Evolutionary conservation across 352 stramenopile species (phyloP).

Genomic region (Globisporangium megalacanthum): DNA sequence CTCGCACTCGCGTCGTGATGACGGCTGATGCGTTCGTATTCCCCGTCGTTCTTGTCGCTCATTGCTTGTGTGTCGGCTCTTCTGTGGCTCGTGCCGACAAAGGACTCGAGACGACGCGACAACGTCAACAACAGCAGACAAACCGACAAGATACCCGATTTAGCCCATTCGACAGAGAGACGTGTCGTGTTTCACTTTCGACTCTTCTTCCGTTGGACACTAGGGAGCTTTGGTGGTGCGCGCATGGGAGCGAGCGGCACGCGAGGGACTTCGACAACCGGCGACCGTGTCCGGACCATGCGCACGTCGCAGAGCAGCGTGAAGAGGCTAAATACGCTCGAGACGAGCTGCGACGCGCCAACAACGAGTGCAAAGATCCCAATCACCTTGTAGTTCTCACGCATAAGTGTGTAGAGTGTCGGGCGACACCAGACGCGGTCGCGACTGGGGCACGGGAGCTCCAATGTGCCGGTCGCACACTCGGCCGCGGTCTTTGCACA

Average conservation of each 20-base stretch:
- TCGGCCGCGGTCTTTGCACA: constrained; percentile 26
- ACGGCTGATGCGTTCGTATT: not conserved
- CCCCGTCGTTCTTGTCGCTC: not conserved
- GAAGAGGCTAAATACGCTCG: constrained; percentile 41
- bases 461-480: constrained; percentile 5
- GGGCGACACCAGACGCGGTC: constrained; percentile 39
- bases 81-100: no score
- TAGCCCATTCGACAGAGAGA: no score
- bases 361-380: constrained; percentile 38
- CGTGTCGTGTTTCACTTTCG: not conserved
- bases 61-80: not conserved
- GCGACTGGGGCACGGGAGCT: constrained; percentile 30
- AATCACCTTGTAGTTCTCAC: constrained; percentile 40
- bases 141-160: no score
- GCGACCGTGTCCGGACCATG: constrained; percentile 29
- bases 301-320: constrained; percentile 60
- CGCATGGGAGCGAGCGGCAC: constrained; percentile 20
- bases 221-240: not conserved
- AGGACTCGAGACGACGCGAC: no score
- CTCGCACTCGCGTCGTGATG: not conserved
- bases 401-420: constrained; percentile 38
- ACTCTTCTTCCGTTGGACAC: not conserved
- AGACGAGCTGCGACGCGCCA: constrained; percentile 37
- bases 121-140: no score
- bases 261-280: constrained; percentile 28